Evolutionary conservation across 75 land plant genomes (phyloP).

Genomic region (Selaginella moellendorffii): DNA sequence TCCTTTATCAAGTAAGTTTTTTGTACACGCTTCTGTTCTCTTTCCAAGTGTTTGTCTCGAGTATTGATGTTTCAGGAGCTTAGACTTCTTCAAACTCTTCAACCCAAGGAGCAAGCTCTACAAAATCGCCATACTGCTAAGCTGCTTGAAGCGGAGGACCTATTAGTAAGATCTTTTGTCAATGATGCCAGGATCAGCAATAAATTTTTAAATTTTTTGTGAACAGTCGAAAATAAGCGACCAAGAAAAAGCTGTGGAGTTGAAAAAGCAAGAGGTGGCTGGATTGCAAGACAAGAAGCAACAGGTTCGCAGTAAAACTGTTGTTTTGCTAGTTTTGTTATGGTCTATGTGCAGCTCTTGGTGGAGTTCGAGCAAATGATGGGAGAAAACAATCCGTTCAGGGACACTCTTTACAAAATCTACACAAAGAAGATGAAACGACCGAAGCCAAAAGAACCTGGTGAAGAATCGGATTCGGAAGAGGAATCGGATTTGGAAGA

Average conservation of each 20-base stretch:
- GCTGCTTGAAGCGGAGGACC: conserved; percentile 13
- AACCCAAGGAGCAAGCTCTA: conserved; percentile 25
- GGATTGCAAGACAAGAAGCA: conserved; percentile 16
- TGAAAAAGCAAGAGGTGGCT: conserved; percentile 12
- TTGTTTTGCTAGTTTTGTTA: no score
- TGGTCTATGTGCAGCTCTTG: conserved; percentile 22
- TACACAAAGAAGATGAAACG: conserved; percentile 15
- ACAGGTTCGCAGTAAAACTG: conserved; percentile 14
- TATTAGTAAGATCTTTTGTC: conserved; percentile 18
- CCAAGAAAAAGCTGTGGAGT: conserved; percentile 21
- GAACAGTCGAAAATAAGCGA: conserved; percentile 15
- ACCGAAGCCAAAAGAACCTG: conserved; percentile 10
- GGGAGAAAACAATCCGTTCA: conserved; percentile 21
- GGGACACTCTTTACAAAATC: conserved; percentile 19
- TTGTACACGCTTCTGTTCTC: neutral
- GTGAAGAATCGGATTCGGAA: conserved; percentile 19
- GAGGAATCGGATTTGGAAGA: conserved; percentile 26
- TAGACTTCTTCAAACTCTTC: conserved; percentile 15
- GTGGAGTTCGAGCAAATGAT: conserved; percentile 12
- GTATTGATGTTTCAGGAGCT: no score
- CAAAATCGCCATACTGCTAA: conserved; percentile 17
- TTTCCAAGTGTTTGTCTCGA: no score
- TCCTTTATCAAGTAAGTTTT: conserved; percentile 22
- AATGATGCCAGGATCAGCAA: no score
- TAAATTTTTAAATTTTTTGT: neutral